Evolutionary conservation across 352 stramenopile species (phyloP), one percentile per base, ranked within the genome.

Genomic region (Phytophthora sp.): DNA sequence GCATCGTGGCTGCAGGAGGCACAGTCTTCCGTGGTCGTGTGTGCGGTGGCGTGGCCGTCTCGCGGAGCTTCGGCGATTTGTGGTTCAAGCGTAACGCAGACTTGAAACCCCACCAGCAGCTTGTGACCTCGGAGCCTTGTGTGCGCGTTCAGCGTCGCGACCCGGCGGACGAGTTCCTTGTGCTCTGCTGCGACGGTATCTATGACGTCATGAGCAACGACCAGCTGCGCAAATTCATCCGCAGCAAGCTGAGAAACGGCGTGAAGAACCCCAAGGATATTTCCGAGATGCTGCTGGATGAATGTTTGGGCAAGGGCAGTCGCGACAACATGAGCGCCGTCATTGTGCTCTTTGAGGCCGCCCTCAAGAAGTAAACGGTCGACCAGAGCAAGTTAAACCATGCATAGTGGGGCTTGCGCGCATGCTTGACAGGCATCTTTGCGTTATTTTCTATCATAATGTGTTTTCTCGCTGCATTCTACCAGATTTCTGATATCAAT

Each of bases 121-220:
- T 94, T 31, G 88, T 96, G 59, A 94, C 87, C 42, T 83, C 88
- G 6, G 88, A 96, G 66, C 88, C 88, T 2, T 94, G 84, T 55
- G 77, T 96, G 47, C 83, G 83, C 30, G 84, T 94, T 57, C 85
- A 93, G 44, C 74, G 68, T 20, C 88, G 86, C 20, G 75, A 90
- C 53, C 20, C 77, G 5, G 75, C 95, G 4, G 94, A 98, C 67
- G 89, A 98, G 71, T 98, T 98, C 62, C 75, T 98, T 15, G 76
- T 98, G 51, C 79, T 98, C 15, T 91, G 84, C 44, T 98, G 93
- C 61, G 94, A 98, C 62, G 94, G 94, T 55, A 94, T 98, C 55
- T 98, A 93, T 75, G 94, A 98, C 62, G 94, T 98, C 29, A 98
- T 98, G 89, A 94, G 79, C 66, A 97, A 98, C 70, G 88, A 98